Percentiles rank a stretch among this genome's conserved stretches.
phyloP scores from a whole-genome alignment of 331 rosid species.

The Quercus phellos region DNA sequence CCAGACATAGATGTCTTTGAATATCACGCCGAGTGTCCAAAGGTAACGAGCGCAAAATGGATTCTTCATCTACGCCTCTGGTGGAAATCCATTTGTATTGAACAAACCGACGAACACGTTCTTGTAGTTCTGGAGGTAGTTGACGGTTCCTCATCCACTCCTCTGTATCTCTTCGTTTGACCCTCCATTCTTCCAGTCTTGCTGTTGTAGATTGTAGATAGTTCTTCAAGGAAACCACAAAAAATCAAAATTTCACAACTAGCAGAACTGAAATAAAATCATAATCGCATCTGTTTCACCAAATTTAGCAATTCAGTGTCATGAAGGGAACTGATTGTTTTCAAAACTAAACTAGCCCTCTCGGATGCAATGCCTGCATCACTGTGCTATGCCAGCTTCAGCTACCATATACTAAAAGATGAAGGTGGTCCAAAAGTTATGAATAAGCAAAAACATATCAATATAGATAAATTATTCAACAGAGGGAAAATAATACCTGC shows the following conservation, averaged over 20 bases:
- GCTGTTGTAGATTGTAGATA: conserved; percentile 76
- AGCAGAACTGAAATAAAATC: neutral
- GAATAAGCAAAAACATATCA: too few species aligned
- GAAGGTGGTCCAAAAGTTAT: neutral
- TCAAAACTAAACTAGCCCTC: neutral
- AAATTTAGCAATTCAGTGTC: neutral
- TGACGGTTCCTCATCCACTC: conserved; percentile 98
- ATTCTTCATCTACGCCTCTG: conserved; percentile 83
- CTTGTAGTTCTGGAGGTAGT: conserved; percentile 64
- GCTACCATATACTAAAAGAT: neutral
- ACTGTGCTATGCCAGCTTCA: neutral
- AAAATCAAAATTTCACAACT: neutral
- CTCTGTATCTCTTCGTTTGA: conserved; percentile 76
- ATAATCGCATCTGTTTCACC: neutral
- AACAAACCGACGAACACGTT: conserved; percentile 70
- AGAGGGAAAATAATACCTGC: conserved; percentile 49
- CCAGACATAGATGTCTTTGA: conserved; percentile 82
- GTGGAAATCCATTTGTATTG: conserved; percentile 91
- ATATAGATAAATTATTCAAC: neutral
- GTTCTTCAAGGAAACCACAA: conserved; percentile 29
- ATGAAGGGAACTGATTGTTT: neutral
- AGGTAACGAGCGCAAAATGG: conserved; percentile 66
- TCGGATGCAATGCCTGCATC: neutral
- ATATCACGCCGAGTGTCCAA: conserved; percentile 76
- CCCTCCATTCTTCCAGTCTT: conserved; percentile 90